Base-by-base conservation (phyloP, 2,329 filamentous ascomycete genomes). In the Fusarium transvaalense region DNA sequence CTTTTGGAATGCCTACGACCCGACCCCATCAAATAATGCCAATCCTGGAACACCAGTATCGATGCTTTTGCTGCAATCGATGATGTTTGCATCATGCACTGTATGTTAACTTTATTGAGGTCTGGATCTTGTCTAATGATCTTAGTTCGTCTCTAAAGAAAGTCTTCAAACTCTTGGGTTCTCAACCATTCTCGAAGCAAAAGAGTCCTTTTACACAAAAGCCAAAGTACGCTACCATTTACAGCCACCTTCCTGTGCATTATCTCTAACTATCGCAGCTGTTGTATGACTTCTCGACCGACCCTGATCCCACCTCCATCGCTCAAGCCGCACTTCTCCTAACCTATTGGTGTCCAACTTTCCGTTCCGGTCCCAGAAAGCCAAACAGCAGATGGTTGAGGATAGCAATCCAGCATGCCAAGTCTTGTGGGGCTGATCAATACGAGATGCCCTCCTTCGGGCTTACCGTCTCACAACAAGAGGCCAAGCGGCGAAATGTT, bases 81-180 rank as follows among this genome's bases (percentile, higher is more conserved):
- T 71, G 52, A 64, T 71, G 56, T 71, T 71, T 56, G 68, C 65
- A 21, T 60, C 68, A 2, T 71, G 61, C n/a, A 69, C 68, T 10
- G 68, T 71, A 58, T 4, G 68, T 66, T 19, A 10, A 27, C 21
- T 27, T 25, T 8, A 29, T 31, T 17, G 21, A 15, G 15, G 17
- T 27, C 13, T 9, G 19, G 14, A 14, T 5, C 17, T 13, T 17
- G 8, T 29, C 67, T 70, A 31, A 70, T 27, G 12, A 17, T 32
- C 7, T 3, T 19, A 61, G 67, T 65, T 70, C 43, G 68, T 70
- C 3, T 52, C 67, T 1, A 64, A 58, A 17, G 61, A 64, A 31
- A 62, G 53, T 14, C 54, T 71, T 8, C 51, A 46, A n/a, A 61
- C 53, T 19, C 13, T 71, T 6, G 68, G 68, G 9, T 71, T 69